Evolutionary conservation across 257 asterid genomes (phyloP).

Genomic region (Mitragyna speciosa): DNA sequence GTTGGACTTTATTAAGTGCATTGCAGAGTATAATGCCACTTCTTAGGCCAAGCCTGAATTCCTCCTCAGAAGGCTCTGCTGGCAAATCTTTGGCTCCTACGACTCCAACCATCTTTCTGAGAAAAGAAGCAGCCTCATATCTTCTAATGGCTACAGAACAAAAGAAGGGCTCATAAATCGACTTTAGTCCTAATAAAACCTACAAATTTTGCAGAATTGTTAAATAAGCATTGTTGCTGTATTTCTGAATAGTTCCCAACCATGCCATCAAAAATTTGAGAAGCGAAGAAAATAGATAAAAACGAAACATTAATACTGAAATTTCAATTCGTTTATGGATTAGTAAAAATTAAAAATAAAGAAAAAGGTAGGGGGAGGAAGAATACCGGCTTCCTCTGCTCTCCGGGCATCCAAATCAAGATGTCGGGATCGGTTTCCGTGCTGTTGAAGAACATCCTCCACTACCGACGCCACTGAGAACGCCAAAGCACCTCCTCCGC

Average conservation of each 20-base stretch:
- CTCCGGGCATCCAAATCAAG: slow-evolving; percentile 91
- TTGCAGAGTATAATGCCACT: slow-evolving; percentile 94
- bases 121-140: slow-evolving; percentile 87
- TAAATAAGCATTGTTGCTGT: not conserved
- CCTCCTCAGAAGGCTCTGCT: slow-evolving; percentile 97
- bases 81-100: slow-evolving; percentile 91
- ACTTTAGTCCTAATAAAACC: not conserved
- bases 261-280: not conserved
- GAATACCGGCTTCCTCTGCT: slow-evolving; percentile 92
- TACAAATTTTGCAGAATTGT: not conserved
- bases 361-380: not conserved
- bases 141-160: slow-evolving; percentile 66
- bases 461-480: slow-evolving; percentile 86
- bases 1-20: slow-evolving; percentile 78
- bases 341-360: not conserved
- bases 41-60: slow-evolving; percentile 82
- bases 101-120: slow-evolving; percentile 82
- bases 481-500: slow-evolving; percentile 45
- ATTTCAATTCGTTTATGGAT: not conserved
- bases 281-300: not conserved
- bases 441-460: slow-evolving; percentile 97
- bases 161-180: slow-evolving; percentile 10
- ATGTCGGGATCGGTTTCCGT: slow-evolving; percentile 61
- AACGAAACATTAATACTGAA: not conserved
- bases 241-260: too few species aligned